A percentile compares a stretch with the other conserved stretches of the same genome.
Evolutionary conservation across 2,329 filamentous ascomycete species (phyloP).

Genomic region (Aspergillus sp.): DNA sequence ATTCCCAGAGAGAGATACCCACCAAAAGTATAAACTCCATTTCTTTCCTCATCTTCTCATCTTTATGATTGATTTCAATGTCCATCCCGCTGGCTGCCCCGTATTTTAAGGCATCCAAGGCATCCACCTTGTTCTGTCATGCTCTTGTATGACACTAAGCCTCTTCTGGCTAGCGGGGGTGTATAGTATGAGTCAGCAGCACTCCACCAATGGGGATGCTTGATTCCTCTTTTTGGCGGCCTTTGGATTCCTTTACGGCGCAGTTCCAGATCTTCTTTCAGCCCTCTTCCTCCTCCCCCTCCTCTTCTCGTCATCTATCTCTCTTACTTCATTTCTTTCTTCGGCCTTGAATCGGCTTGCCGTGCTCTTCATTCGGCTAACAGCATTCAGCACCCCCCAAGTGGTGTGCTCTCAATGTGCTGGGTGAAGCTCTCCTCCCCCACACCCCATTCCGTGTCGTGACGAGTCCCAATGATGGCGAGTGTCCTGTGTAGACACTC

Average conservation of each 20-base stretch:
- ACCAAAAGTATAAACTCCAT: background rate
- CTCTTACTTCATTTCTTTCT: too few relatives aligned
- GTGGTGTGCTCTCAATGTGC: background rate
- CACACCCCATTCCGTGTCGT: background rate
- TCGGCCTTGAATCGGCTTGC: background rate
- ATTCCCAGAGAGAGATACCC: background rate
- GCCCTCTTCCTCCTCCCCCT: background rate
- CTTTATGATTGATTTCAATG: background rate
- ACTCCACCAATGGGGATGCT: background rate
- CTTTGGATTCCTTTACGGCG: background rate
- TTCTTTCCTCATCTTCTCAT: background rate
- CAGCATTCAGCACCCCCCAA: background rate
- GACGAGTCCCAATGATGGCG: conserved; percentile 19
- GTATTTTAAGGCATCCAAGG: background rate
- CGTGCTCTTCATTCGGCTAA: background rate
- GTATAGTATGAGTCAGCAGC: background rate
- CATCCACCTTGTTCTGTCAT: too few relatives aligned
- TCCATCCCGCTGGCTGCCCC: background rate
- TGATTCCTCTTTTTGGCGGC: background rate
- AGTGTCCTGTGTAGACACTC: conserved; percentile 20
- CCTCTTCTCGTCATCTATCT: background rate
- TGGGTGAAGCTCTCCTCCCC: background rate
- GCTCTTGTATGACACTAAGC: background rate
- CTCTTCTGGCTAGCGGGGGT: background rate
- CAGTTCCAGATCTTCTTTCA: background rate